Evolutionary conservation across 176 grass and related monocot species (phyloP), one percentile per base, ranked within the genome.

Genomic region (Bromus sterilis): DNA sequence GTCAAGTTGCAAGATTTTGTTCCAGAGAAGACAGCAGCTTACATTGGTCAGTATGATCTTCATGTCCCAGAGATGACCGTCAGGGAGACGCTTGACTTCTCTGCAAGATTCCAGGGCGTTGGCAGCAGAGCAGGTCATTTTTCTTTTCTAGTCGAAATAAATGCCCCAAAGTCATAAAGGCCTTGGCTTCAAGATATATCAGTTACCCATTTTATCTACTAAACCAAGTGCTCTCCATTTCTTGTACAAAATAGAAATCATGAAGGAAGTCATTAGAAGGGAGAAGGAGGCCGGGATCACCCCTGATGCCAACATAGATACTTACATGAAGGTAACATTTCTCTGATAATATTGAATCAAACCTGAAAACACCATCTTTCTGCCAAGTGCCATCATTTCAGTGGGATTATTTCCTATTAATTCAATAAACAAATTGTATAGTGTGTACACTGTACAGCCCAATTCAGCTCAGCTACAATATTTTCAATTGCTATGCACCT

Each of bases 261-360:
- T 92, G 83, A 92, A 88, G 86, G 89, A 97, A 76, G 89, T 97
- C 12, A 90, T 89, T 48, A 88, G 79, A 73, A 88, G 85, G 85
- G 94, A 97, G 79, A 90, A 97, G 80, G 82, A 85, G 78, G 85
- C 80, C 7, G 91, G 91, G 65, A 93, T 97, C 73, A 81, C 81
- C 75, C 94, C 89, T 35, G 91, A 97, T 29, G 81, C 80, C 32
- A 84, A 97, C n/a, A 82, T 97, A 41, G 94, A 97, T 78, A 91
- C 86, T 11, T 93, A 91, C n/a, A 97, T 97, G 94, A 97, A 97
- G 89, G 94, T 92, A 72, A 70, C 4, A n/a, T 68, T 39, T 40
- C 20, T n/a, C 65, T 68, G 10, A 39, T 18, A 41, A 71, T 15
- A 18, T 30, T 5, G 14, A 46, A 71, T 29, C 68, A 46, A 10